phyloP scores from a whole-genome alignment of 495 filamentous ascomycete genomes.

The Friedmanniomyces simplex region DNA sequence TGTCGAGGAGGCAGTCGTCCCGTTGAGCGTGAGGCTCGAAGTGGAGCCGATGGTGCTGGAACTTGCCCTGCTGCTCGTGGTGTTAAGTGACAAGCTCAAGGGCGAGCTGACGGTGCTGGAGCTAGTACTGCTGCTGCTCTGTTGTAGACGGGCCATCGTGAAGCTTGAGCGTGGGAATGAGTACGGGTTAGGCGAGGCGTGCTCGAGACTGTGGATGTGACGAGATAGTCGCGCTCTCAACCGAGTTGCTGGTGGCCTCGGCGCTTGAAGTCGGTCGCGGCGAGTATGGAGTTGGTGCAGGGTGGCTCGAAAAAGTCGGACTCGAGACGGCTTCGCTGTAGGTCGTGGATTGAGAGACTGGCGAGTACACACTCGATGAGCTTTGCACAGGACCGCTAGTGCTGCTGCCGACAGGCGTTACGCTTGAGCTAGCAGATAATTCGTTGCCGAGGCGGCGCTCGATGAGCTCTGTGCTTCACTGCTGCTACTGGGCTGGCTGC shows the following conservation, averaged over 20 bases:
- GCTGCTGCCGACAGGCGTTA: too few relatives aligned
- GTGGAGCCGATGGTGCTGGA: not conserved
- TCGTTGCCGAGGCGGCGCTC: not conserved
- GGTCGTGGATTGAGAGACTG: not conserved
- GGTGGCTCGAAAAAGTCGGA: not conserved
- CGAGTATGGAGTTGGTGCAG: not conserved
- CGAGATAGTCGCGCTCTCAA: not conserved
- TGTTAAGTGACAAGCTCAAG: not conserved
- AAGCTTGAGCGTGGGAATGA: not conserved
- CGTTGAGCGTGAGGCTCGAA: not conserved
- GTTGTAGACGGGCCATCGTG: not conserved
- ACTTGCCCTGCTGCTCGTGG: not conserved
- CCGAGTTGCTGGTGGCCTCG: not conserved
- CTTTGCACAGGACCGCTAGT: not conserved
- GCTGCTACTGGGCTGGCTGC: not conserved
- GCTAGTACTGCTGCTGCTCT: not conserved
- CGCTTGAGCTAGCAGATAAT: not conserved
- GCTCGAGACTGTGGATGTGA: not conserved
- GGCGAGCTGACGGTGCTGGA: not conserved
- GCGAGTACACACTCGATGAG: not conserved
- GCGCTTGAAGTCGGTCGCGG: not conserved
- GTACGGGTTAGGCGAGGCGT: not conserved
- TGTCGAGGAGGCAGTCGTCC: not conserved
- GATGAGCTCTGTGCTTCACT: not conserved
- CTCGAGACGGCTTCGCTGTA: not conserved